These are phyloP conservation scores for Fusarium nanum DNA, from an alignment of 2,329 filamentous ascomycete genomes.

Conservation along the genomic window DNA sequence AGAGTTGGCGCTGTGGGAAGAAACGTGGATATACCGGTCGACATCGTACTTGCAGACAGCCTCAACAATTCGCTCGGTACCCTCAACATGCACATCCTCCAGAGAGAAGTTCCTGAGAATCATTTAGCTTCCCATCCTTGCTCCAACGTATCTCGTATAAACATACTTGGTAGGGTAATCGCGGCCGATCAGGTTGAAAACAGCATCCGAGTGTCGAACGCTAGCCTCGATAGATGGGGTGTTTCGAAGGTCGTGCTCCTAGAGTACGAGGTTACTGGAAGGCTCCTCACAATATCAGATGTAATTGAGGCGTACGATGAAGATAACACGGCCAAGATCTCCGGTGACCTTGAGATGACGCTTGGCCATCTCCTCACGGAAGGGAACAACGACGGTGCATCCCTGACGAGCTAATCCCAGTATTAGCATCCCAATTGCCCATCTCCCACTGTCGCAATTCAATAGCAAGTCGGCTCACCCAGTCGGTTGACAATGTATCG, in stretches of 20 bases:
- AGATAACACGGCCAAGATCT: conserved; percentile 89
- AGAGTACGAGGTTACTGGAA: conserved; percentile 33
- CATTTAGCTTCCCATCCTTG: conserved; percentile 37
- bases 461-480: conserved; percentile 60
- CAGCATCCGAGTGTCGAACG: conserved; percentile 95
- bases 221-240: conserved; percentile 96
- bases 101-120: conserved; percentile 88
- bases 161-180: conserved; percentile 93
- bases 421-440: conserved; percentile 36
- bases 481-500: conserved; percentile 97
- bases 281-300: not conserved
- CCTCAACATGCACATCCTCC: conserved; percentile 92
- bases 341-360: conserved; percentile 96
- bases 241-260: conserved; percentile 96
- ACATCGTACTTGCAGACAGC: conserved; percentile 98
- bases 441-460: not conserved
- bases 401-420: conserved; percentile 78
- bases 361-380: conserved; percentile 97
- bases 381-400: conserved; percentile 94
- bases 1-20: conserved; percentile 88
- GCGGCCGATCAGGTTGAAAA: conserved; percentile 95
- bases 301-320: conserved; percentile 70
- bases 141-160: not conserved
- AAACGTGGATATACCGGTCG: conserved; percentile 96
- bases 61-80: conserved; percentile 90